phyloP scores from a whole-genome alignment of 2,329 filamentous ascomycete genomes.

The Chalara sp. region DNA sequence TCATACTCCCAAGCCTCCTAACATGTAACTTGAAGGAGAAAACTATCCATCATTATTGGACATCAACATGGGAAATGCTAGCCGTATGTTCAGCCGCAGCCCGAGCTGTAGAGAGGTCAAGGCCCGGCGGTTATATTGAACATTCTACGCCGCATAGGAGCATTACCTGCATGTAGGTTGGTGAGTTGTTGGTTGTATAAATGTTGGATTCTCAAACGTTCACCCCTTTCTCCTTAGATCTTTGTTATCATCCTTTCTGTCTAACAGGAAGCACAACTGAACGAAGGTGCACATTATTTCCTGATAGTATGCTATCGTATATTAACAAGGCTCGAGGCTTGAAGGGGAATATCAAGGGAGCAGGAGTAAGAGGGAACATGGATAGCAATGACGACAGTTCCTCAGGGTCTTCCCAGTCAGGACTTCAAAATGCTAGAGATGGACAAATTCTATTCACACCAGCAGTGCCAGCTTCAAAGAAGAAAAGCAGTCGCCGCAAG shows the following conservation, averaged over 20 bases:
- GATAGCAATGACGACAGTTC: not conserved
- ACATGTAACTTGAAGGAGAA: too few relatives aligned
- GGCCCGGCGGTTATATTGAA: not conserved
- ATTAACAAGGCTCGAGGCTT: too few relatives aligned
- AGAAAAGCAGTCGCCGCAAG: constrained; percentile 57
- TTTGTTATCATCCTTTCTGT: not conserved
- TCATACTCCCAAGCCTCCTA: too few relatives aligned
- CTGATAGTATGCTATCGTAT: too few relatives aligned
- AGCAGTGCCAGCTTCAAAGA: constrained; percentile 16
- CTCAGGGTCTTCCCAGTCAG: not conserved
- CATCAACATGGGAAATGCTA: not conserved
- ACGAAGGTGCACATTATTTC: too few relatives aligned
- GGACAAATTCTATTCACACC: not conserved
- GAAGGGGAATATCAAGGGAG: too few relatives aligned
- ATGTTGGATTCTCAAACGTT: not conserved
- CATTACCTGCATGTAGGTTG: not conserved
- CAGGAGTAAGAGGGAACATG: too few relatives aligned
- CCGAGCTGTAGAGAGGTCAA: not conserved
- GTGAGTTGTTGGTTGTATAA: not conserved
- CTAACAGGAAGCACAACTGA: too few relatives aligned
- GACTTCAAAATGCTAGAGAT: not conserved
- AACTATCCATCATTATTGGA: too few relatives aligned
- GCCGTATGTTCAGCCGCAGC: not conserved
- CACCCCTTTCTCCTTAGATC: not conserved
- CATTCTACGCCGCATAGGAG: not conserved